Conservation (phyloP, 805 yeast species). For the Schizosaccharomyces octosporus region DNA sequence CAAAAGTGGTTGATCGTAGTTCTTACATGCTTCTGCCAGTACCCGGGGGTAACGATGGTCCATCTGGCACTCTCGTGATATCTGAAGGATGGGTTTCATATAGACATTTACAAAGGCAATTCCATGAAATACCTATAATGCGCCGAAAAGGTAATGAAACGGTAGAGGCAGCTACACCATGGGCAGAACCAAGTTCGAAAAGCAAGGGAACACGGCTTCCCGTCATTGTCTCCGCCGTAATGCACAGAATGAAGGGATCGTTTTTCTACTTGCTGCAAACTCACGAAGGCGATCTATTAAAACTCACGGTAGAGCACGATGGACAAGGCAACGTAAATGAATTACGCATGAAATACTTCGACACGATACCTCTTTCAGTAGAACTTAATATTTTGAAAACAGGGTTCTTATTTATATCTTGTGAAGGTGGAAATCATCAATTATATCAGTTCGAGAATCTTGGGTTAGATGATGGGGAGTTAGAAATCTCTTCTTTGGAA, state of each 20-base stretch:
- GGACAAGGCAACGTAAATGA: constrained; percentile 17
- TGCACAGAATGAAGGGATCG: constrained; percentile 36
- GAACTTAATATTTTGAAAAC: constrained; percentile 37
- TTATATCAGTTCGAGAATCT: constrained; percentile 59
- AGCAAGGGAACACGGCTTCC: constrained; percentile 6
- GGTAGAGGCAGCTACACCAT: neutral
- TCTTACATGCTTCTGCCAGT: constrained; percentile 36
- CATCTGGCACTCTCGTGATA: constrained; percentile 45
- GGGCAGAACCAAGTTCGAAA: neutral
- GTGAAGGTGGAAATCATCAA: constrained; percentile 35
- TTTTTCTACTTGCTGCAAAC: constrained; percentile 53
- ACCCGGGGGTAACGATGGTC: constrained; percentile 51
- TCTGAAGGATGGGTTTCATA: constrained; percentile 28
- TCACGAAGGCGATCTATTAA: constrained; percentile 50
- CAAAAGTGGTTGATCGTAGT: constrained; percentile 17
- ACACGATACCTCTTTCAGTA: constrained; percentile 38
- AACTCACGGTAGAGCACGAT: constrained; percentile 28
- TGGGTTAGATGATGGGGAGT: constrained; percentile 32
- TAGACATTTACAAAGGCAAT: constrained; percentile 13
- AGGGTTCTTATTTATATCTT: constrained; percentile 51
- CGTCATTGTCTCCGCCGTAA: constrained; percentile 29
- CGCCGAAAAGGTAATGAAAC: constrained; percentile 13
- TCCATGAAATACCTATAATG: constrained; percentile 31
- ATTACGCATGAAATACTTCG: constrained; percentile 44
- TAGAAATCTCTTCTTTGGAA: constrained; percentile 15